A percentile compares a stretch with the other conserved stretches of the same genome.
Conservation (phyloP, 805 yeast genomes). For the Millerozyma miso region DNA sequence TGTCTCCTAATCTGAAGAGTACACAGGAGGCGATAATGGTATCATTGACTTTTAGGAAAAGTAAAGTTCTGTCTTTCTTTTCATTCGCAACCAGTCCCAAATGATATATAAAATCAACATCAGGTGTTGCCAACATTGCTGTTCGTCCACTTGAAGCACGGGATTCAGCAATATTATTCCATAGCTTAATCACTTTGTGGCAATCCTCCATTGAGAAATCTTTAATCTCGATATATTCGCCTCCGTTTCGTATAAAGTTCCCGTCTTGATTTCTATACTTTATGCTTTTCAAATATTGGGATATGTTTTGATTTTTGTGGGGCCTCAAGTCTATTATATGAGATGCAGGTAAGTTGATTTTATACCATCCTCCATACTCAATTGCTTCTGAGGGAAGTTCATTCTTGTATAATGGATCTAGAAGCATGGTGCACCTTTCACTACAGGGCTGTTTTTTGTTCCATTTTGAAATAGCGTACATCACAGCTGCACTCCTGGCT, state of each 20-base stretch:
- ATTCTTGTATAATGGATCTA: slow-evolving; percentile 36
- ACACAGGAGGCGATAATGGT: slow-evolving; percentile 37
- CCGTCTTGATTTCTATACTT: slow-evolving; percentile 37
- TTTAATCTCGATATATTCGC: slow-evolving; percentile 28
- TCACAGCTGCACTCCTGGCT: slow-evolving; percentile 37
- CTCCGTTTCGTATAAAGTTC: slow-evolving; percentile 29
- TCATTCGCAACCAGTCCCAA: slow-evolving; percentile 21
- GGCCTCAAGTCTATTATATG: slow-evolving; percentile 40
- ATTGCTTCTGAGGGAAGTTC: slow-evolving; percentile 29
- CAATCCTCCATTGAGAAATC: slow-evolving; percentile 31
- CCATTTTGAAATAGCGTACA: slow-evolving; percentile 34
- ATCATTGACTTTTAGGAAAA: slow-evolving; percentile 36
- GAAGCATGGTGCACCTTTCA: slow-evolving; percentile 26
- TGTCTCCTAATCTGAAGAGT: slow-evolving; percentile 39
- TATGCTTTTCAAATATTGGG: slow-evolving; percentile 36
- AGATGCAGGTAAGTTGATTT: slow-evolving; percentile 31
- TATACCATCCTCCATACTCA: slow-evolving; percentile 35
- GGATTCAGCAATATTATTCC: slow-evolving; percentile 37
- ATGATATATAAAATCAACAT: slow-evolving; percentile 21
- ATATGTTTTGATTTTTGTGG: slow-evolving; percentile 22
- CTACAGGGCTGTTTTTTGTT: slow-evolving; percentile 16
- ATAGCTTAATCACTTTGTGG: slow-evolving; percentile 24
- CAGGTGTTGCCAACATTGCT: slow-evolving; percentile 32
- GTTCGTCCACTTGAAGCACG: slow-evolving; percentile 18
- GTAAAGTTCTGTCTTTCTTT: slow-evolving; percentile 24